phyloP scores from a whole-genome alignment of 345 rosid species.

The Eucalyptus albens region DNA sequence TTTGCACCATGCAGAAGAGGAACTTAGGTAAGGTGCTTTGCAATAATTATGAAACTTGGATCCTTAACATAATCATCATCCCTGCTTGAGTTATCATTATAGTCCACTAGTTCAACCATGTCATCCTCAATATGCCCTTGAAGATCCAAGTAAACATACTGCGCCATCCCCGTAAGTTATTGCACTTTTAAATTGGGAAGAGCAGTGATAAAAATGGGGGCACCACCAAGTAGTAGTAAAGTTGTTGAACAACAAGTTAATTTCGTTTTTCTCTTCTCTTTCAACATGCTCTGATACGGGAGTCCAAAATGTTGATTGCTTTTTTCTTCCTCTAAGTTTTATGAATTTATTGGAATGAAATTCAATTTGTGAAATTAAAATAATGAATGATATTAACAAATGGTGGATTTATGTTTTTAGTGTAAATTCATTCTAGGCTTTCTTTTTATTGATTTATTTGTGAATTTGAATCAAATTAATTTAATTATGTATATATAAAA shows the following conservation, averaged over 20 bases:
- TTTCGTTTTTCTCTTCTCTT: no score
- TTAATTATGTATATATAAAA: no score
- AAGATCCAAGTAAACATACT: constrained; percentile 64
- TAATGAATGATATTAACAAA: no score
- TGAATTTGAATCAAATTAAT: no score
- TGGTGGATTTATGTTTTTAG: no score
- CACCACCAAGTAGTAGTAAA: not conserved
- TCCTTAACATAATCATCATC: constrained; percentile 23
- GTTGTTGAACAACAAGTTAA: not conserved
- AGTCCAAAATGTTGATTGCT: no score
- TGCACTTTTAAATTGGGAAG: not conserved
- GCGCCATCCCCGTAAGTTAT: constrained; percentile 12
- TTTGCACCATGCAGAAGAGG: not conserved
- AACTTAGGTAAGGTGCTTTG: constrained; percentile 59
- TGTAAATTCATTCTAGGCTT: no score
- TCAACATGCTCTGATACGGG: no score
- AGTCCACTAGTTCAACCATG: constrained; percentile 41
- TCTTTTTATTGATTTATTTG: no score
- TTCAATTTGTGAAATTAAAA: no score
- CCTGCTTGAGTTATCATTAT: constrained; percentile 18
- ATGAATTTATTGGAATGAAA: no score
- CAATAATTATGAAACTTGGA: constrained; percentile 46
- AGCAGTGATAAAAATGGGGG: not conserved
- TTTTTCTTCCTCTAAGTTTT: no score
- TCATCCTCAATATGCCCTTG: constrained; percentile 59